These are phyloP conservation scores for Aspergillus pseudonomiae DNA, from an alignment of 2,329 filamentous ascomycete species.

Conservation along the genomic window DNA sequence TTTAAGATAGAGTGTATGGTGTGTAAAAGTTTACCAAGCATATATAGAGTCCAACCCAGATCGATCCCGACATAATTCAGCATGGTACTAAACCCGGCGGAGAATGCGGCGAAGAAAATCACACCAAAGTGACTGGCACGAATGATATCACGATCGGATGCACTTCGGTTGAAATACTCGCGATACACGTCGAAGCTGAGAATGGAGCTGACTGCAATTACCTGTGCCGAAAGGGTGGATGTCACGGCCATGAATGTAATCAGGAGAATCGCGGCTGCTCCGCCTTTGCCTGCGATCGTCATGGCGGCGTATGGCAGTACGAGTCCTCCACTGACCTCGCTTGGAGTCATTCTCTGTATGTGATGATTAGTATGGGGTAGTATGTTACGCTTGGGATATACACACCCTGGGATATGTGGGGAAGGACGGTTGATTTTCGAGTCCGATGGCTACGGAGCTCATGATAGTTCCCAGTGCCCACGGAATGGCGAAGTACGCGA, in stretches of 20 bases:
- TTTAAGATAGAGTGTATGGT: too few relatives aligned
- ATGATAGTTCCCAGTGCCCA: constrained; percentile 58
- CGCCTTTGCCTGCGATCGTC: constrained; percentile 43
- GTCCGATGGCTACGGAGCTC: constrained; percentile 51
- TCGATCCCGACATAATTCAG: constrained; percentile 59
- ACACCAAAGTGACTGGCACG: constrained; percentile 57
- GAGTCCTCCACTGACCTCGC: constrained; percentile 40
- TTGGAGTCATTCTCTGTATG: constrained; percentile 39
- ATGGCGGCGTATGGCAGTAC: constrained; percentile 45
- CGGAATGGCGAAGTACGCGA: constrained; percentile 59
- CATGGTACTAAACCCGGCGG: constrained; percentile 55
- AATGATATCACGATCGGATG: constrained; percentile 54
- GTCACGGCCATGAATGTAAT: constrained; percentile 49
- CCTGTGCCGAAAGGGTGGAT: constrained; percentile 55
- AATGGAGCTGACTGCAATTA: constrained; percentile 58
- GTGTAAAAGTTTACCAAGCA: constrained; percentile 42
- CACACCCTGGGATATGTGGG: constrained; percentile 56
- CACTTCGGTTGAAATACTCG: constrained; percentile 51
- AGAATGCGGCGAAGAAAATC: constrained; percentile 56
- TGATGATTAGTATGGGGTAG: not conserved
- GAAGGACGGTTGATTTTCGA: constrained; percentile 54
- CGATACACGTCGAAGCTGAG: constrained; percentile 59
- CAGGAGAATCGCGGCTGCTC: constrained; percentile 40
- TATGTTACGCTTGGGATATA: not conserved
- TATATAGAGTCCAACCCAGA: constrained; percentile 58